Conservation (phyloP, 2,329 filamentous ascomycete species). For the Pezicula rhizophila region DNA sequence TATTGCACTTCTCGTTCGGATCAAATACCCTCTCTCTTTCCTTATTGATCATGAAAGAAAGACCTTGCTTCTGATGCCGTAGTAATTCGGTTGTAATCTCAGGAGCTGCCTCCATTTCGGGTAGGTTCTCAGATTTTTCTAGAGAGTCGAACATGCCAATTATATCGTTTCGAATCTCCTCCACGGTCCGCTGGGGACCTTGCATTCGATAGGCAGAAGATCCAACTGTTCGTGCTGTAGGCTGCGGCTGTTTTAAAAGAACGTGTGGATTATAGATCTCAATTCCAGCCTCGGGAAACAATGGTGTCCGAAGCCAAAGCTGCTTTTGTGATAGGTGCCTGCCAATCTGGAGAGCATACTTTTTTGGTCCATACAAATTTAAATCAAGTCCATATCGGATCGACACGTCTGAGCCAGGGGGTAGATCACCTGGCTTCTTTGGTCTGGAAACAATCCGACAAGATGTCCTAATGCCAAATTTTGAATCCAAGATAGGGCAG, state of each 20-base stretch:
- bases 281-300: constrained; percentile 60
- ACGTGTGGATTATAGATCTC: constrained; percentile 72
- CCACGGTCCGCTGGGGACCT: constrained; percentile 55
- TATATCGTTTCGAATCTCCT: constrained; percentile 82
- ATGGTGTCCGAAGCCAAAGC: constrained; percentile 61
- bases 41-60: constrained; percentile 77
- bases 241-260: constrained; percentile 19
- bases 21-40: constrained; percentile 62
- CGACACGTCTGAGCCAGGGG: constrained; percentile 56
- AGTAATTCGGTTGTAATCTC: constrained; percentile 64
- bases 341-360: constrained; percentile 60
- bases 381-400: constrained; percentile 59
- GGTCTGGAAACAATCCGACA: constrained; percentile 64
- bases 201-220: constrained; percentile 29
- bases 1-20: constrained; percentile 53
- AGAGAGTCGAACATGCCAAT: constrained; percentile 84
- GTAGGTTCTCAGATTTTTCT: constrained; percentile 67
- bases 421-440: constrained; percentile 53
- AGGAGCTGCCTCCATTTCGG: constrained; percentile 60
- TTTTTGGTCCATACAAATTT: constrained; percentile 73
- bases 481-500: constrained; percentile 65
- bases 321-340: constrained; percentile 59
- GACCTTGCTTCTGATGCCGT: constrained; percentile 81
- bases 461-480: constrained; percentile 61
- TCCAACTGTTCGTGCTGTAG: constrained; percentile 25